These are phyloP conservation scores for Skeletonema marinoi DNA, from an alignment of 108 stramenopile genomes.

Conservation along the genomic window DNA sequence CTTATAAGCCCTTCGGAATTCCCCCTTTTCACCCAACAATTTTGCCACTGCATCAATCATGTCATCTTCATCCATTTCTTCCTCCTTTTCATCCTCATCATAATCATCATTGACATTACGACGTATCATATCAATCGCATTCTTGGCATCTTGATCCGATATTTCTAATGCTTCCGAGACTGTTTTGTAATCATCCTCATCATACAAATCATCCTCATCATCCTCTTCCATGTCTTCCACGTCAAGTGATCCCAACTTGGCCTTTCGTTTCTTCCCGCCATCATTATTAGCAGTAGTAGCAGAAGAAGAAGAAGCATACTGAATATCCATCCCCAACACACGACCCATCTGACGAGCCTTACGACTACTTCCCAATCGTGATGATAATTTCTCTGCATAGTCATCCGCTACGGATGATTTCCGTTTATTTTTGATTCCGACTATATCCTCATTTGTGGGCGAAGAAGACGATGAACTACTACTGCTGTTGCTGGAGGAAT, in stretches of 20 bases:
- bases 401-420: conserved; percentile 10
- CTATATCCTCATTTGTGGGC: not conserved
- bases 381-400: conserved; percentile 42
- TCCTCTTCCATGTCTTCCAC: conserved; percentile 12
- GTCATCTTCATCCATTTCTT: conserved; percentile 71
- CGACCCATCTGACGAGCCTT: conserved; percentile 21
- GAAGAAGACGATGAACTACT: not conserved
- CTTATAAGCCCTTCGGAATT: conserved; percentile 14
- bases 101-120: conserved; percentile 47
- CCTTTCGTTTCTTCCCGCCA: not conserved
- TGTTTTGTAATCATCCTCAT: conserved; percentile 25
- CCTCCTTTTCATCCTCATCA: conserved; percentile 35
- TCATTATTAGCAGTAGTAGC: not conserved
- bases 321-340: conserved; percentile 14
- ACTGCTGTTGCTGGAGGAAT: not conserved
- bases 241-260: conserved; percentile 27
- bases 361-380: conserved; percentile 24
- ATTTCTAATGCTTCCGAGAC: conserved; percentile 24
- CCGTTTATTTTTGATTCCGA: not conserved
- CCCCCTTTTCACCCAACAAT: conserved; percentile 47
- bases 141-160: conserved; percentile 23
- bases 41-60: conserved; percentile 65
- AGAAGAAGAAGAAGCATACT: not conserved
- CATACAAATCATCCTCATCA: conserved; percentile 30
- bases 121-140: conserved; percentile 43